Base-by-base conservation (phyloP, 2,329 filamentous ascomycete species). In the Diaporthe eres region DNA sequence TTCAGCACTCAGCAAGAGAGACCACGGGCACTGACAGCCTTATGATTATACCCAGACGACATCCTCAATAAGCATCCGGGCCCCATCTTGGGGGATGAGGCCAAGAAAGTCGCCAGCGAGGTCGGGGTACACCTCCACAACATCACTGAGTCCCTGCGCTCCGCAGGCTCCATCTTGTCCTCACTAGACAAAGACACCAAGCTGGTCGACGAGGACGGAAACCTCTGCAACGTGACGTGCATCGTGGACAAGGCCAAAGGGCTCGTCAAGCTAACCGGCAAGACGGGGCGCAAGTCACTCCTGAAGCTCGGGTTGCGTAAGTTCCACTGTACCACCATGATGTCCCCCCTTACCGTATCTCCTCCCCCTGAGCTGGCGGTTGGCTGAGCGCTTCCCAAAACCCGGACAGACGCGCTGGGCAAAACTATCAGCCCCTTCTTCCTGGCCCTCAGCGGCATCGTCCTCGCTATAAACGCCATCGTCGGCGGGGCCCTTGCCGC, bases 261-360 rank as follows among this genome's bases (percentile, higher is more conserved):
- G 8, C 2, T 73, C 22, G 34, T 73, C 2, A 25, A 25, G 31
- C 6, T 42, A 2, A 28, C 22, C 5, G 71, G 58, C 6, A 5
- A 22, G 22, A 42, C 57, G 31, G 22, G 47, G 12, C 31, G 22
- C n/a, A 65, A 19, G 22, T 28, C 71, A 31, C 17, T 73, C 31
- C 34, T 55, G 8, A 73, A 73, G 58, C 58, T 67, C 28, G 57
- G 71, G n/a, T 25, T 73, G 39, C 31, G 71, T 65, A 31, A 39
- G 65, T 70, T 4, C 13, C 22, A 53, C 39, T 15, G n/a, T 5
- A 13, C 37, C 15, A 9, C 15, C 15, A 22, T 9, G 0, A 57
- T 7, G 17, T 15, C 44, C 44, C 34, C 34, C 34, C 6, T 22
- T 42, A 10, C 12, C 2, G 10, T 12, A 6, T 15, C 37, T 13